phyloP scores from a whole-genome alignment of 176 grass and related monocot genomes.

The Cenchrus purpureus region DNA sequence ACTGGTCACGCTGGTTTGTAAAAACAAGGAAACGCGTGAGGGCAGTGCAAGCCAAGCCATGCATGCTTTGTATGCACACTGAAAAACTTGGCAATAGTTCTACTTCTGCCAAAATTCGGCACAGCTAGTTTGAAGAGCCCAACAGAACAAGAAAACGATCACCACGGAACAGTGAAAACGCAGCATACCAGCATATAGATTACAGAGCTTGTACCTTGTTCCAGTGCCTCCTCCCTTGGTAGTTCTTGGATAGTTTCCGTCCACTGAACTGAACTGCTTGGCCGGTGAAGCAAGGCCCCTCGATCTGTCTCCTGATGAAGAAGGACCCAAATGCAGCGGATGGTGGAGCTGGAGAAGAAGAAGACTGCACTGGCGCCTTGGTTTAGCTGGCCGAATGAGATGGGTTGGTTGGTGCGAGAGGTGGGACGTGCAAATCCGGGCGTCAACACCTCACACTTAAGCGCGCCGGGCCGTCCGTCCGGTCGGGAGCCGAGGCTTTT shows the following conservation, averaged over 20 bases:
- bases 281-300: neutral
- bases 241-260: neutral
- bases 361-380: neutral
- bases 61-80: too few relatives aligned
- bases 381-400: neutral
- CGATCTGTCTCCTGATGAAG: neutral
- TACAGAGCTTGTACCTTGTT: constrained; percentile 13
- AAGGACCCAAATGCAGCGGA: neutral
- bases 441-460: neutral
- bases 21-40: too few relatives aligned
- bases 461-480: neutral
- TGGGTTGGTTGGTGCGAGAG: constrained; percentile 1
- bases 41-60: too few relatives aligned
- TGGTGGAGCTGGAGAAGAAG: neutral
- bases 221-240: neutral
- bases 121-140: neutral
- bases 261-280: neutral
- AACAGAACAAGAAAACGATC: neutral
- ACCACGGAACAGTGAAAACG: neutral
- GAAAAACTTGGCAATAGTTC: neutral
- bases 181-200: neutral
- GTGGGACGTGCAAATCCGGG: constrained; percentile 1
- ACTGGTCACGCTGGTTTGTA: too few relatives aligned
- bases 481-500: neutral
- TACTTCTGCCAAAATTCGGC: neutral